Percentiles rank a stretch among this genome's conserved stretches.
phyloP scores from a whole-genome alignment of 2,329 filamentous ascomycete species.

The Fusarium abutilonis region DNA sequence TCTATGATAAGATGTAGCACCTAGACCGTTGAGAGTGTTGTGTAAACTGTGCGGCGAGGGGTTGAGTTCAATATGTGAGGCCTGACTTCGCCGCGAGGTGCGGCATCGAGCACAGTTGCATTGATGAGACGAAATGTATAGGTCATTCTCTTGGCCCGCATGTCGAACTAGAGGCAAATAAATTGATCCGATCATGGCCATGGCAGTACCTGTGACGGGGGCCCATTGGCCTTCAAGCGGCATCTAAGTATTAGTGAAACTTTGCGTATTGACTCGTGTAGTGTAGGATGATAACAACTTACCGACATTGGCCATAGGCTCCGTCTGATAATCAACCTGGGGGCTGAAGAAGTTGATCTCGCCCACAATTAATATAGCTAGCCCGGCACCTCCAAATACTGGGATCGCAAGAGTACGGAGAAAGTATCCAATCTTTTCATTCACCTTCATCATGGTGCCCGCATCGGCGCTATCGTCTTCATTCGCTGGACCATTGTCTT shows the following conservation, averaged over 20 bases:
- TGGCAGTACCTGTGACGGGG: slow-evolving; percentile 65
- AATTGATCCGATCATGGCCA: slow-evolving; percentile 68
- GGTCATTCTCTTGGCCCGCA: slow-evolving; percentile 9
- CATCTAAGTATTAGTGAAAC: neutral
- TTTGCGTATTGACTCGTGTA: too few species aligned
- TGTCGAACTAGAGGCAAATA: slow-evolving; percentile 59
- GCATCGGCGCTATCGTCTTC: slow-evolving; percentile 61
- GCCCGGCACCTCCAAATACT: slow-evolving; percentile 65
- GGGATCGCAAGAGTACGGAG: slow-evolving; percentile 67
- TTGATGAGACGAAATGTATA: neutral
- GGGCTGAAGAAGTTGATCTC: slow-evolving; percentile 71
- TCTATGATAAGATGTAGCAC: neutral
- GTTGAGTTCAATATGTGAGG: neutral
- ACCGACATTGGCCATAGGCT: slow-evolving; percentile 70
- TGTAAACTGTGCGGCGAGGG: slow-evolving; percentile 2
- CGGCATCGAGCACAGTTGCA: slow-evolving; percentile 32
- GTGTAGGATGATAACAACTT: slow-evolving; percentile 34
- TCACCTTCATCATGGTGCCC: slow-evolving; percentile 63
- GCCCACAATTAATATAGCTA: slow-evolving; percentile 68
- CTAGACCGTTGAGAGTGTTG: neutral
- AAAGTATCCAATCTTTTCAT: slow-evolving; percentile 63
- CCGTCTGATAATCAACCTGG: slow-evolving; percentile 67
- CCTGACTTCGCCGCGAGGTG: neutral
- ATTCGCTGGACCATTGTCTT: slow-evolving; percentile 29
- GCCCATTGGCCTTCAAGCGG: slow-evolving; percentile 63